Base-by-base conservation (phyloP, 495 filamentous ascomycete genomes). In the Pseudoneurospora amorphoporcata region DNA sequence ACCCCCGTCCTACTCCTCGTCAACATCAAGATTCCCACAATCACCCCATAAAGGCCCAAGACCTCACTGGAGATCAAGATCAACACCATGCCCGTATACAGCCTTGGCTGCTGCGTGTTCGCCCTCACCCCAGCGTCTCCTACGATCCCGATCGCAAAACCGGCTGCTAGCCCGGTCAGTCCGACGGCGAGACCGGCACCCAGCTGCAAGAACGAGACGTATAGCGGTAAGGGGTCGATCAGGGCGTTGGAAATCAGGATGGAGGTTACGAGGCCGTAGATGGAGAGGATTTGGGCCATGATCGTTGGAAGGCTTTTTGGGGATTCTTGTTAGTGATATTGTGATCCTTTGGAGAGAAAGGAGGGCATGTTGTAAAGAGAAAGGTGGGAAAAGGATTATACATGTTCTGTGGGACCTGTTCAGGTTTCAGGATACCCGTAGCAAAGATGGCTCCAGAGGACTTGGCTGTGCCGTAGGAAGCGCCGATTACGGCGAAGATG, bases 41-140 rank as follows among this genome's bases (percentile, higher is more conserved):
- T 81, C 3, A 83, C 81, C 1, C 83, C 82, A 71, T 84, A 82
- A 68, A 96, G 85, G 39, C 94, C 94, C 73, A 98, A 82, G 42
- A 97, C 94, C 83, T 98, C 94, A 40, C 90, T 92, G 77, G 97
- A 97, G 85, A 97, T 97, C 76, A 98, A 83, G 74, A 98, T 95
- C 76, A 97, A 82, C 74, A 97, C 94, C 94, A 97, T 96, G 75
- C 95, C 94, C 41, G 96, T 91, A 79, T 94, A 98, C 35, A 97
- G 88, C 68, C 94, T 88, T 16, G 90, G 92, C 82, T 98, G 94
- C 77, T 91, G 89, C 85, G 95, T 92, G 77, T 92, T 95, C 42
- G 92, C 90, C 71, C 94, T 88, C 70, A 95, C 92, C 68, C 94
- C 94, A 69, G 89, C 88, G 82, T 98, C 95, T 68, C 95, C 94